phyloP scores from a whole-genome alignment of 2,329 filamentous ascomycete species.

The Paracoccidioides lutzii region DNA sequence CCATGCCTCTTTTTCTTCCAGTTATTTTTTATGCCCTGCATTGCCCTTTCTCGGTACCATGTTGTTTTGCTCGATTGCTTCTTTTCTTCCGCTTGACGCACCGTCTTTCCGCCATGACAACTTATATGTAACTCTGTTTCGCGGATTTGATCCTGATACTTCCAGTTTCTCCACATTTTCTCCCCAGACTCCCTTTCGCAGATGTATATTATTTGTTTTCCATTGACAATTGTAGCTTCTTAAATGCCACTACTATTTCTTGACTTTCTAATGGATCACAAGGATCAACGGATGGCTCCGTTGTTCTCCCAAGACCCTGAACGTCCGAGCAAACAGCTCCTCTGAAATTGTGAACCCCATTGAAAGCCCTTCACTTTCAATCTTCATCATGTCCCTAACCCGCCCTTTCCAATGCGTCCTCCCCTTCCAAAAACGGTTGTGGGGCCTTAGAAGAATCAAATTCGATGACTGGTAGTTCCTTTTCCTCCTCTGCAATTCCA shows the following conservation, averaged over 20 bases:
- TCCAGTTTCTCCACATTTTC: not conserved
- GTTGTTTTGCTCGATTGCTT: not conserved
- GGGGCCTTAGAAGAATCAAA: constrained; percentile 9
- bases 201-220: not conserved
- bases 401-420: constrained; percentile 6
- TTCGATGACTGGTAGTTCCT: constrained; percentile 5
- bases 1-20: not conserved
- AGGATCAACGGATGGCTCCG: not conserved
- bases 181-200: not conserved
- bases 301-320: not conserved
- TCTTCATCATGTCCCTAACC: not conserved
- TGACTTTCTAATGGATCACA: not conserved
- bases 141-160: not conserved
- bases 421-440: constrained; percentile 12
- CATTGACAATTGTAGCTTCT: not conserved
- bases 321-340: not conserved
- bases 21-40: not conserved
- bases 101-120: not conserved
- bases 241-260: not conserved
- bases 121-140: not conserved
- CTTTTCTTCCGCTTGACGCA: not conserved
- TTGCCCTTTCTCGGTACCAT: not conserved
- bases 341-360: not conserved
- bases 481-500: not conserved
- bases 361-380: too few relatives aligned